Evolutionary conservation across 1,284 basidiomycete species (phyloP).

Genomic region (Ganoderma sinense): DNA sequence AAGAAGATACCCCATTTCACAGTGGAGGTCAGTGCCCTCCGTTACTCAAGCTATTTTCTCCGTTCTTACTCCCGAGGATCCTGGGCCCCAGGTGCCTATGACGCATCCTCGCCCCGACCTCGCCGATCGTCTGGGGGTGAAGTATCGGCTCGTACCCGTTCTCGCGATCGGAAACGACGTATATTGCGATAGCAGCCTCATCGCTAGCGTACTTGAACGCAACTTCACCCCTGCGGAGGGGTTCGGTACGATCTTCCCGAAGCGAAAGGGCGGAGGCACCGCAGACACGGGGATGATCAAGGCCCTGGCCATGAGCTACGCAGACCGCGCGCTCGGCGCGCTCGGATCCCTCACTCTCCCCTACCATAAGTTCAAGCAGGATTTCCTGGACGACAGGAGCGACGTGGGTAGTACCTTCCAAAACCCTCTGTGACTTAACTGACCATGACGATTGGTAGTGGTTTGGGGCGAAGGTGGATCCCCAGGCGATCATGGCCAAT

Average conservation of each 20-base stretch:
- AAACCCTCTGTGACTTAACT: neutral
- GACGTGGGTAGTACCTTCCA: slow-evolving; percentile 42
- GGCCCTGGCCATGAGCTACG: slow-evolving; percentile 53
- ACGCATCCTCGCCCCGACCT: slow-evolving; percentile 62
- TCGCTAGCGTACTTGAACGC: slow-evolving; percentile 52
- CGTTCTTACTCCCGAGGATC: neutral
- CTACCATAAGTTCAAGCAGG: slow-evolving; percentile 54
- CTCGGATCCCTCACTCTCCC: slow-evolving; percentile 49
- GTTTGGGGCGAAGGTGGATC: slow-evolving; percentile 45
- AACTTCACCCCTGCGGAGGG: slow-evolving; percentile 54
- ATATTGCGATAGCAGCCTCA: slow-evolving; percentile 60
- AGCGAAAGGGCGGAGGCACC: slow-evolving; percentile 46
- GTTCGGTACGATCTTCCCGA: slow-evolving; percentile 57
- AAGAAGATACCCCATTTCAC: slow-evolving; percentile 56
- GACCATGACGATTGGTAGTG: slow-evolving; percentile 10
- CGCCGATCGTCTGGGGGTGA: slow-evolving; percentile 52
- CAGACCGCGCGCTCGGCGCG: slow-evolving; percentile 50
- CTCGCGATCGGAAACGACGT: slow-evolving; percentile 62
- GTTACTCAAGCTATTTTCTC: neutral
- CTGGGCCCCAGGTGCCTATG: slow-evolving; percentile 48
- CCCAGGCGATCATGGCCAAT: slow-evolving; percentile 42
- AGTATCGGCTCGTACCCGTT: slow-evolving; percentile 60
- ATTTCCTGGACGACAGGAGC: slow-evolving; percentile 59
- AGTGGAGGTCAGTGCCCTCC: slow-evolving; percentile 49
- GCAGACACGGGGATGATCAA: slow-evolving; percentile 56